Base-by-base conservation (phyloP, 1,139 yeast genomes). In the Candida buenavistaensis region DNA sequence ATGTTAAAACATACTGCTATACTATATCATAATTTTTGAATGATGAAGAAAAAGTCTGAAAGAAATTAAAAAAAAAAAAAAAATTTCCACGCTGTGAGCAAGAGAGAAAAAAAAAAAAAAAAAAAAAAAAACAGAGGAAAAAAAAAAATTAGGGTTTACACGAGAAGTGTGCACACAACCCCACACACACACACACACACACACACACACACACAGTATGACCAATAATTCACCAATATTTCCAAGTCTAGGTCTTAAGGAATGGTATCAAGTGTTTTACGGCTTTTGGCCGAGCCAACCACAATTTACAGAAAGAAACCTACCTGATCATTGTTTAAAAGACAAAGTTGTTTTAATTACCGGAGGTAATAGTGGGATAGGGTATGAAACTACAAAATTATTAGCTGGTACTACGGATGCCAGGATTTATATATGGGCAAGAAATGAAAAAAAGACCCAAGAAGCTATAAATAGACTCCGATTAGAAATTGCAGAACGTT, bases 351-450 rank as follows among this genome's bases (percentile, higher is more conserved):
- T 39, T 3, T 14, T 39, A 9, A 36, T 39, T 9, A 39, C 42
- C 10, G 42, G 42, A 3, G 42, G 42, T 7, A 39, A 32, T 19
- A 25, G 40, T 6, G 42, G 42, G 8, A 39, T 39, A 3, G 42
- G 42, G 8, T 39, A 51, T 14, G 64, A 68, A 28, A 56, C 59
- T 1, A 57, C 65, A 3, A 62, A 56, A 40, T 46, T 64, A 19
- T 51, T 76, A 7, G 43, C 45, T 17, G 53, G 57, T 2, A 48
- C 42, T 45, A 67, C 64, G 47, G 67, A 60, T 49, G 80, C 73
- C 28, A 33, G 31, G 19, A 32, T 36, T 11, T 39, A 39, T 16
- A 33, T 33, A 6, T 32, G 35, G 11, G 27, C 32, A 6, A 19
- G 42, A 12, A 31, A 36, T 20, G 21, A 33, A 23, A 17, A 22